A percentile compares a stretch with the other conserved stretches of the same genome.
These are phyloP conservation scores for Aspergillus uvarum DNA, from an alignment of 2,329 filamentous ascomycete genomes.

Conservation along the genomic window DNA sequence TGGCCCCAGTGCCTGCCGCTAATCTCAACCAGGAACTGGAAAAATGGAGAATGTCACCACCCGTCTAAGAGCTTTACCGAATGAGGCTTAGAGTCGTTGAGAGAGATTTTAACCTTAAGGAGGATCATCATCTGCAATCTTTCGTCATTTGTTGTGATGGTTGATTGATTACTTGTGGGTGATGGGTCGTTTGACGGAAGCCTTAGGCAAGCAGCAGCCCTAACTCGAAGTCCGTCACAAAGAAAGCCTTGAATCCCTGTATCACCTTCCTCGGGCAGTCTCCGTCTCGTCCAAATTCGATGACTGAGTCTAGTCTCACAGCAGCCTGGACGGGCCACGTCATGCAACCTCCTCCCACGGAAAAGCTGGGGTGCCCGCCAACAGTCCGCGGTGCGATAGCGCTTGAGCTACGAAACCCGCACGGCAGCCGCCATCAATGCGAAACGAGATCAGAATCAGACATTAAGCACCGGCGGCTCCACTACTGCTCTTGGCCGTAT, in stretches of 20 bases:
- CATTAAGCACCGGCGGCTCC: conserved; percentile 3
- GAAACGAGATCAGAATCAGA: conserved; percentile 4
- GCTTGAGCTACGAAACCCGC: neutral
- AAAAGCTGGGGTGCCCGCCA: neutral
- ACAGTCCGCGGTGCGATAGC: neutral
- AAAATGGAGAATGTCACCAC: neutral
- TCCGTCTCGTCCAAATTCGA: neutral
- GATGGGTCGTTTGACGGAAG: neutral
- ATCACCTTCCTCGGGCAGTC: neutral
- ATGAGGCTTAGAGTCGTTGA: neutral
- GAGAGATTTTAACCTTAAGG: neutral
- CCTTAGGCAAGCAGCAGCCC: neutral
- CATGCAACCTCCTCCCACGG: neutral
- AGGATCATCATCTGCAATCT: neutral
- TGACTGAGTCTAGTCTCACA: neutral
- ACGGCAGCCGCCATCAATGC: conserved; percentile 2
- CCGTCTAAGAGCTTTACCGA: neutral
- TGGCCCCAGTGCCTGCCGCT: neutral
- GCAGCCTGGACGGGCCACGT: neutral
- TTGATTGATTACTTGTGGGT: neutral
- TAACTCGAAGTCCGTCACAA: neutral
- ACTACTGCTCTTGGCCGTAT: conserved; percentile 3
- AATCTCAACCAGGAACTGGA: neutral
- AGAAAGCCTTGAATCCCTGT: no score
- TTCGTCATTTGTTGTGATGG: neutral